Conservation (phyloP, 352 stramenopile genomes). For the Blastocystis sp. region DNA sequence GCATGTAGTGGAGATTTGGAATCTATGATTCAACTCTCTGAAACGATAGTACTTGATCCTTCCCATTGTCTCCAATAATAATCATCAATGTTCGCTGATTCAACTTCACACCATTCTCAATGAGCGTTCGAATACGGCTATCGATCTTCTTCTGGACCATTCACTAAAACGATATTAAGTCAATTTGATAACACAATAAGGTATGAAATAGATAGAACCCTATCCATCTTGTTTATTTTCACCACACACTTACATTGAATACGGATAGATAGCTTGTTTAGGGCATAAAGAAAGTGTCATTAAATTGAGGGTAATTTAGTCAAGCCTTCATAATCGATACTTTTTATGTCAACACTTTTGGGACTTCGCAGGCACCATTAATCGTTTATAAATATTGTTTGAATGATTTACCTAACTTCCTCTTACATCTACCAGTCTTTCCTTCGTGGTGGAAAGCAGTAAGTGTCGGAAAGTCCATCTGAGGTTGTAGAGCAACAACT, state of each 20-base stretch:
- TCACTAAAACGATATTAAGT: conserved; percentile 19
- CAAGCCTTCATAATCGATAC: no score
- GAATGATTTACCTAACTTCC: conserved; percentile 53
- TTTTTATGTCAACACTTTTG: no score
- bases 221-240: no score
- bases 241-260: no score
- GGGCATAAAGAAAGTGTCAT: no score
- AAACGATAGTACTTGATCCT: conserved; percentile 84
- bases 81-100: conserved; percentile 94
- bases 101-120: conserved; percentile 92
- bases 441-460: conserved; percentile 44
- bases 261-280: no score
- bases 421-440: conserved; percentile 61
- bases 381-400: background rate
- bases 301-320: no score
- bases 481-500: conserved; percentile 9
- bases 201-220: no score
- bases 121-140: conserved; percentile 90
- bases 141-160: conserved; percentile 99
- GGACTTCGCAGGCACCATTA: background rate
- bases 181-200: background rate
- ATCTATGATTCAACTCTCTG: conserved; percentile 73
- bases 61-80: conserved; percentile 96
- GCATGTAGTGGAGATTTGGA: conserved; percentile 96
- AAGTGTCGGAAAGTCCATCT: background rate